These are phyloP conservation scores for Aspergillus sp. DNA, from an alignment of 2,329 filamentous ascomycete genomes.

Conservation along the genomic window DNA sequence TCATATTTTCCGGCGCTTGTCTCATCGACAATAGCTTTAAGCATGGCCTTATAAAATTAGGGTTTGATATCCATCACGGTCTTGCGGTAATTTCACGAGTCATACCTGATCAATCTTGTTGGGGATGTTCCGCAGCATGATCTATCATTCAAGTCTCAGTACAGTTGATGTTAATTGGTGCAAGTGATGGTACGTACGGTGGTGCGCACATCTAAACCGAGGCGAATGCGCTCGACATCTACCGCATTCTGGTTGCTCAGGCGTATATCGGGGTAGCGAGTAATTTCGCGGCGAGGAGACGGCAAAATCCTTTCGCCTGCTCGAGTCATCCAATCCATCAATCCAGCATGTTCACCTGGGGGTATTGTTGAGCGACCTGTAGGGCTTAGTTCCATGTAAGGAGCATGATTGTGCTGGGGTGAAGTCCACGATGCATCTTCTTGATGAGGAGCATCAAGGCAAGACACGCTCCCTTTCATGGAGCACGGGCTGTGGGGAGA, in stretches of 20 bases:
- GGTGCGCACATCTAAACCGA: slow-evolving; percentile 71
- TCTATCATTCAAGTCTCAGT: slow-evolving; percentile 47
- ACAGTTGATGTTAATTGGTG: background rate
- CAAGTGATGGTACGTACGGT: slow-evolving; percentile 57
- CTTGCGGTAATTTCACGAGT: background rate
- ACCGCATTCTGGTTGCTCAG: slow-evolving; percentile 45
- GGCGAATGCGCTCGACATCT: slow-evolving; percentile 44
- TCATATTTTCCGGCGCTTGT: slow-evolving; percentile 82
- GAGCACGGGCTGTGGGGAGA: slow-evolving; percentile 16
- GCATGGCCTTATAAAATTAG: slow-evolving; percentile 53
- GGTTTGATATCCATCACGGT: background rate
- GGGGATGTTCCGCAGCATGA: slow-evolving; percentile 94
- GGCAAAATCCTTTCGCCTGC: slow-evolving; percentile 29
- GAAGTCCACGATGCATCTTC: slow-evolving; percentile 17
- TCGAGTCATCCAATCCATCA: slow-evolving; percentile 33
- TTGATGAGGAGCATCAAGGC: slow-evolving; percentile 17
- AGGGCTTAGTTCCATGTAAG: slow-evolving; percentile 36
- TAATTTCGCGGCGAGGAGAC: slow-evolving; percentile 28
- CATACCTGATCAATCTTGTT: slow-evolving; percentile 73
- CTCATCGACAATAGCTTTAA: slow-evolving; percentile 78
- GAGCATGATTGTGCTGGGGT: slow-evolving; percentile 16
- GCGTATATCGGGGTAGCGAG: slow-evolving; percentile 29
- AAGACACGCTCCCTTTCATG: slow-evolving; percentile 15
- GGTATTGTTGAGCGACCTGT: slow-evolving; percentile 43
- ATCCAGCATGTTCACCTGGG: slow-evolving; percentile 31